Evolutionary conservation across 306 rosid species (phyloP).

Genomic region (Cucumis melo): DNA sequence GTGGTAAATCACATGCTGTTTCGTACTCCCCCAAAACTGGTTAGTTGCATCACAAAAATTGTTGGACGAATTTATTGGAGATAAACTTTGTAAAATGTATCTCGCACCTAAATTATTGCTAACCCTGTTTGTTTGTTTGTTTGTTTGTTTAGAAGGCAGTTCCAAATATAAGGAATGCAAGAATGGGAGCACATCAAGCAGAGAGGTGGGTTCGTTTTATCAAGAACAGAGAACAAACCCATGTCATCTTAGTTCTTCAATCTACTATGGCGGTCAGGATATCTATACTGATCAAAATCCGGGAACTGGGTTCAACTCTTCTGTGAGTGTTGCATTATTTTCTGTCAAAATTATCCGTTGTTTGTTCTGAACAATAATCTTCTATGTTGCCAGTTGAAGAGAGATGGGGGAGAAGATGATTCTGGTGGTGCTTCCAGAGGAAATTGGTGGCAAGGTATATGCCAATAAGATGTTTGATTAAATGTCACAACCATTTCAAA

Average conservation of each 20-base stretch:
- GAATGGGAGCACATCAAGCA: slow-evolving; percentile 17
- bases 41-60: background rate
- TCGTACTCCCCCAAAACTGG: background rate
- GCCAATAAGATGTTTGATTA: background rate
- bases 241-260: slow-evolving; percentile 77
- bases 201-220: slow-evolving; percentile 38
- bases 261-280: slow-evolving; percentile 88
- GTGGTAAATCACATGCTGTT: background rate
- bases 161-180: slow-evolving; percentile 23
- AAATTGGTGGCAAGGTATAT: slow-evolving; percentile 84
- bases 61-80: too few species aligned
- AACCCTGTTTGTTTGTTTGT: background rate
- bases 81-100: too few species aligned
- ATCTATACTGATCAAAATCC: slow-evolving; percentile 31
- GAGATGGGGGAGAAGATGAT: slow-evolving; percentile 61
- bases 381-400: slow-evolving; percentile 30
- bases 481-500: background rate
- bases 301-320: slow-evolving; percentile 12
- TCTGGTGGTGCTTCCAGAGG: slow-evolving; percentile 67
- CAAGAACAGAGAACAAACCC: slow-evolving; percentile 61
- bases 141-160: slow-evolving; percentile 23
- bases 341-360: background rate
- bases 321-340: slow-evolving; percentile 22
- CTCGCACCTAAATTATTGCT: background rate
- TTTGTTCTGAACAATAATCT: too few species aligned